Conservation (phyloP, 306 rosid genomes). For the Ziziphus jujuba region DNA sequence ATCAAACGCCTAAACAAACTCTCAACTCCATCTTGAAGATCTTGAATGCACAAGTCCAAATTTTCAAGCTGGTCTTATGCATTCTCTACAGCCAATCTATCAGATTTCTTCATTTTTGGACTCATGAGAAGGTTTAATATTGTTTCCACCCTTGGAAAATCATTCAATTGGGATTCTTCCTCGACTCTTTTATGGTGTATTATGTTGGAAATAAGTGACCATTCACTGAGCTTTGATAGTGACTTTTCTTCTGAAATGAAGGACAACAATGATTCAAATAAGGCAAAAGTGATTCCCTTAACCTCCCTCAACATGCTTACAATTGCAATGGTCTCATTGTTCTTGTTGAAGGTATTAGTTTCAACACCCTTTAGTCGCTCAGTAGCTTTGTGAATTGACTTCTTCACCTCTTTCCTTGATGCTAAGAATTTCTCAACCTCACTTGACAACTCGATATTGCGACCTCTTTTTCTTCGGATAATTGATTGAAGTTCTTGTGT, state of each 20-base stretch:
- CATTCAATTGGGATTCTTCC: conserved; percentile 9
- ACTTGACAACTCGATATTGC: conserved; percentile 2
- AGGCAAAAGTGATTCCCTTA: conserved; percentile 20
- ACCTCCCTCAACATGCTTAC: conserved; percentile 31
- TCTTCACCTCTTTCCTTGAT: conserved; percentile 34
- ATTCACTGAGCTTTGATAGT: conserved; percentile 9
- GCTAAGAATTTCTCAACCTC: conserved; percentile 31
- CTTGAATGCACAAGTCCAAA: conserved; percentile 30
- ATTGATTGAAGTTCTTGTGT: conserved; percentile 37
- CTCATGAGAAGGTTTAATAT: neutral
- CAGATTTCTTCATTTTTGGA: neutral
- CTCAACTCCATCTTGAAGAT: conserved; percentile 28
- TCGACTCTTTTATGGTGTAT: neutral
- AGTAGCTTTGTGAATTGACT: conserved; percentile 21
- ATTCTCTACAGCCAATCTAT: neutral
- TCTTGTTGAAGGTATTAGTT: neutral
- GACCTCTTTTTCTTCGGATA: conserved; percentile 23
- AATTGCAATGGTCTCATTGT: conserved; percentile 2
- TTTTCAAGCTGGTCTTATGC: conserved; percentile 11
- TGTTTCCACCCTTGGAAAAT: conserved; percentile 5
- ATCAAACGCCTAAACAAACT: conserved; percentile 29
- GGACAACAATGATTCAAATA: conserved; percentile 29
- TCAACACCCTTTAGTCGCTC: conserved; percentile 3
- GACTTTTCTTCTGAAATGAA: conserved; percentile 22
- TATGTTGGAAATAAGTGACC: conserved; percentile 21